Conservation (phyloP, 2,329 filamentous ascomycete species). For the Fusarium hainanense region DNA sequence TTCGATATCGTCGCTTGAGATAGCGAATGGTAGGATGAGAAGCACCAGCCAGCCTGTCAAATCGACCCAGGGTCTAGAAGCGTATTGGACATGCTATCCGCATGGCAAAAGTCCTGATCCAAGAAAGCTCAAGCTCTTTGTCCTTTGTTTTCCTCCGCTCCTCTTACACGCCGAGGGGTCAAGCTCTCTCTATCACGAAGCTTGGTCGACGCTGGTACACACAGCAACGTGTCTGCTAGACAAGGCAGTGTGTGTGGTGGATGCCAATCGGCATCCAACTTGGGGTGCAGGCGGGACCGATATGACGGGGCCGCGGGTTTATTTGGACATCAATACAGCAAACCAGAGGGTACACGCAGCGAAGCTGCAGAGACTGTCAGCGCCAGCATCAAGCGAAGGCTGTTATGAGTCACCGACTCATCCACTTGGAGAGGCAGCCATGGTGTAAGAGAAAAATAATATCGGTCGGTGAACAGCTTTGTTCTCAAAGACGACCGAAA, state of each 20-base stretch:
- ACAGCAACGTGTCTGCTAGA: slow-evolving; percentile 42
- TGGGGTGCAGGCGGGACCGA: slow-evolving; percentile 44
- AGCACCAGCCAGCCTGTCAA: slow-evolving; percentile 25
- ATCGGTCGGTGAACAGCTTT: slow-evolving; percentile 4
- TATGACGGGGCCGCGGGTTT: slow-evolving; percentile 43
- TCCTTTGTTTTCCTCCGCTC: slow-evolving; percentile 22
- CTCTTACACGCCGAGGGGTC: slow-evolving; percentile 39
- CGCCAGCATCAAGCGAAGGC: slow-evolving; percentile 32
- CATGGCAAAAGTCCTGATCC: slow-evolving; percentile 25
- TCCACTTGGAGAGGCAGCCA: slow-evolving; percentile 28
- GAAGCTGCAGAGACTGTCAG: slow-evolving; percentile 37
- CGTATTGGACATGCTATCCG: slow-evolving; percentile 14
- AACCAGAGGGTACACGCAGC: slow-evolving; percentile 38
- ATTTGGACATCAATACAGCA: slow-evolving; percentile 50
- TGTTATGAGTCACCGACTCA: slow-evolving; percentile 44
- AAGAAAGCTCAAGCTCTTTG: slow-evolving; percentile 27
- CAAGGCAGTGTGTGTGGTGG: slow-evolving; percentile 37
- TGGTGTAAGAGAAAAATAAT: neutral
- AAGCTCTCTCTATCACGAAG: slow-evolving; percentile 23
- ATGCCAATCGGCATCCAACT: slow-evolving; percentile 46
- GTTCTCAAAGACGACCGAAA: neutral
- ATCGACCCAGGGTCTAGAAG: slow-evolving; percentile 23
- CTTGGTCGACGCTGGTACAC: slow-evolving; percentile 34
- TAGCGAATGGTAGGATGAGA: slow-evolving; percentile 38
- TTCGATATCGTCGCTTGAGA: slow-evolving; percentile 35